Evolutionary conservation across 140 eudicot species (phyloP).

Genomic region (Cichorium intybus): DNA sequence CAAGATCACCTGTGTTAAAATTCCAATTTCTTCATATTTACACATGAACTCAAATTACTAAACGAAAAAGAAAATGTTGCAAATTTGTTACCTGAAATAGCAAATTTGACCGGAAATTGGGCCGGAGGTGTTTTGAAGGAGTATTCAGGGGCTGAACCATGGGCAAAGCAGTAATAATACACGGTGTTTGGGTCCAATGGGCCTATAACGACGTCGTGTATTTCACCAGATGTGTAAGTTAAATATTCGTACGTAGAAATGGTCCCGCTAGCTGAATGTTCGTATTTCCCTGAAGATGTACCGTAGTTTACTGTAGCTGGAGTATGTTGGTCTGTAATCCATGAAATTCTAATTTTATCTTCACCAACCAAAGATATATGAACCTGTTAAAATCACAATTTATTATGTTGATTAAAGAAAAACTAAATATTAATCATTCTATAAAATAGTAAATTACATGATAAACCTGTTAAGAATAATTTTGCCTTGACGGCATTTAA

Average conservation of each 20-base stretch:
- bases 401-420: too few species aligned
- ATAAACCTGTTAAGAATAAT: too few species aligned
- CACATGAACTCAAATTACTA: neutral
- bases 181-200: constrained; percentile 57
- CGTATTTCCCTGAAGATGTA: constrained; percentile 40
- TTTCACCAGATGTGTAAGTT: constrained; percentile 52
- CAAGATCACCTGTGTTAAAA: constrained; percentile 62
- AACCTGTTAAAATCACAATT: constrained; percentile 39
- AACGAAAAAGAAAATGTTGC: neutral
- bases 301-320: constrained; percentile 61
- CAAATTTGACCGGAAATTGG: constrained; percentile 57
- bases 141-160: constrained; percentile 39
- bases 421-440: too few species aligned
- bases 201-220: constrained; percentile 62
- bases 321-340: constrained; percentile 52
- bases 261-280: constrained; percentile 41
- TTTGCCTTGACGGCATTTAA: too few species aligned
- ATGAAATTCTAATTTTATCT: constrained; percentile 69
- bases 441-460: too few species aligned
- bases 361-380: constrained; percentile 63
- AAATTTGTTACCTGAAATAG: constrained; percentile 45
- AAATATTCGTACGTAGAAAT: constrained; percentile 39
- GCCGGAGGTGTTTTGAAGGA: constrained; percentile 70
- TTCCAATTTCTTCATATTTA: neutral
- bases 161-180: constrained; percentile 60